Evolutionary conservation across 768 basidiomycete genomes (phyloP).

Genomic region (Amanita pallidorosea): DNA sequence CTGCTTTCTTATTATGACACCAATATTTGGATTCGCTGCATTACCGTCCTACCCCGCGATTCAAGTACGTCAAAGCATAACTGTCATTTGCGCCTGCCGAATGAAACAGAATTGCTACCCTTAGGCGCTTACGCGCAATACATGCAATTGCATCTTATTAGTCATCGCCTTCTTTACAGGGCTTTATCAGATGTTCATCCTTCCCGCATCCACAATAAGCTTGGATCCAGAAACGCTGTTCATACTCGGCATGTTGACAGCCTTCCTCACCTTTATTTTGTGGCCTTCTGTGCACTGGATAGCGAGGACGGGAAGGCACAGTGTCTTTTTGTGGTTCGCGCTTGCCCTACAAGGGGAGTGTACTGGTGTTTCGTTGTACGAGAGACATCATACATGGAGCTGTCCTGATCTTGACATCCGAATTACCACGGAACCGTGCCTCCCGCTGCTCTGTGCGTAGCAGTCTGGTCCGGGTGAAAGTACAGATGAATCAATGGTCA

Average conservation of each 20-base stretch:
- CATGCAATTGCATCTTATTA: constrained; percentile 47
- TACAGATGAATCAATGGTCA: too few species aligned
- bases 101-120: constrained; percentile 11
- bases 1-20: too few species aligned
- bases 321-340: not conserved
- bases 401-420: too few species aligned
- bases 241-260: constrained; percentile 27
- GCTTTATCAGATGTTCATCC: constrained; percentile 41
- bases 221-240: constrained; percentile 22
- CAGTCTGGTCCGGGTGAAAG: too few species aligned
- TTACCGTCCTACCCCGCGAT: too few species aligned
- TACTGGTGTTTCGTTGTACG: not conserved
- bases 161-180: constrained; percentile 44
- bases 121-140: not conserved
- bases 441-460: too few species aligned
- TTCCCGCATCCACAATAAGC: constrained; percentile 37
- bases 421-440: too few species aligned
- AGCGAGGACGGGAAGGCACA: too few species aligned
- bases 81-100: too few species aligned
- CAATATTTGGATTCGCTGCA: too few species aligned
- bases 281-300: constrained; percentile 27
- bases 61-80: too few species aligned
- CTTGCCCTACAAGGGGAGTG: not conserved
- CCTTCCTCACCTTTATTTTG: constrained; percentile 28
- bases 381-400: too few species aligned